These are phyloP conservation scores for Fusarium succisae DNA, from an alignment of 2,329 filamentous ascomycete species.

Conservation along the genomic window DNA sequence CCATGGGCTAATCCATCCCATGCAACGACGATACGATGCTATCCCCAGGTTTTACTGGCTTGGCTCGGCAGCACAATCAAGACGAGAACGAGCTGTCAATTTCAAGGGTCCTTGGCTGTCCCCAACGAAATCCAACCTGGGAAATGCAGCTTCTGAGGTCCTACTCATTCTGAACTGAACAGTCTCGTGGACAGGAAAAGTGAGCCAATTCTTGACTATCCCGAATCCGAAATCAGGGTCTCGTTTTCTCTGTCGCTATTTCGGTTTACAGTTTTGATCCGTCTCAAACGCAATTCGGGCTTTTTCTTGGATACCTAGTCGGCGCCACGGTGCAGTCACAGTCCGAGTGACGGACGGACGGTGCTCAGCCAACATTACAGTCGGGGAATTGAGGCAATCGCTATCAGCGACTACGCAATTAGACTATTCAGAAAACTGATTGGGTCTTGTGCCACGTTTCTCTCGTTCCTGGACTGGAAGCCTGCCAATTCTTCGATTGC, in stretches of 20 bases:
- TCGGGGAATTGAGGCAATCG: conserved; percentile 1
- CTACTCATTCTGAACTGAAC: conserved; percentile 5
- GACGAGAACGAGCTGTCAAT: conserved; percentile 9
- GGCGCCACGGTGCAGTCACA: conserved; percentile 11
- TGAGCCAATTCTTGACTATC: conserved; percentile 22
- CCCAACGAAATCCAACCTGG: conserved; percentile 27
- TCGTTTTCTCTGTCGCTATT: conserved; percentile 1
- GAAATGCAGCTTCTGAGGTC: conserved; percentile 18
- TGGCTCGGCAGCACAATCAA: conserved; percentile 18
- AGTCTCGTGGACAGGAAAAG: conserved; percentile 23
- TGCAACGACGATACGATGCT: conserved; percentile 23
- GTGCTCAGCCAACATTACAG: conserved; percentile 26
- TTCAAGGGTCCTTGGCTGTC: conserved; percentile 7
- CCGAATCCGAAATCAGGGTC: conserved; percentile 29
- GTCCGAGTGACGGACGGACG: not conserved
- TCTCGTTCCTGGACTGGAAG: conserved; percentile 24
- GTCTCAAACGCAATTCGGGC: conserved; percentile 7
- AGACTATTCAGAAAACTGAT: conserved; percentile 14
- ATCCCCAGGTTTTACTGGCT: conserved; percentile 36
- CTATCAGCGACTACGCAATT: conserved; percentile 20
- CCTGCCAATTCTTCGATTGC: conserved; percentile 24
- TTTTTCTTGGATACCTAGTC: conserved; percentile 15
- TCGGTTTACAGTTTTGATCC: conserved; percentile 26
- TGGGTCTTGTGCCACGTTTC: conserved; percentile 9
- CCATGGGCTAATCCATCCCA: conserved; percentile 19